Evolutionary conservation across 441 rosid genomes (phyloP).

Genomic region (Arabidopsis hybrid): DNA sequence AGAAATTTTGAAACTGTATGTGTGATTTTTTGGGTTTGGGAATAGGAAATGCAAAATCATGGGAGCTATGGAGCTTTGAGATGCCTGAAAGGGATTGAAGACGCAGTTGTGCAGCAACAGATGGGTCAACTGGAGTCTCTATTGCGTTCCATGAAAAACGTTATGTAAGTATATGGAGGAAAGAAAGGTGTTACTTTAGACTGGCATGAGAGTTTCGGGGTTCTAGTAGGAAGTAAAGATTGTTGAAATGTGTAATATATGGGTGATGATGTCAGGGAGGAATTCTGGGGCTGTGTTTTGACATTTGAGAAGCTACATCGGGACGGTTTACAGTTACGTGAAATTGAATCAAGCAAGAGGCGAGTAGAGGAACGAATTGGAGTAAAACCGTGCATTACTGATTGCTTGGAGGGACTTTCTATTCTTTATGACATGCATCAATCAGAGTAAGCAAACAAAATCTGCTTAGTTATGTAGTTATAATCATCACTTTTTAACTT

Average conservation of each 20-base stretch:
- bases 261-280: conserved; percentile 52
- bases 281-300: conserved; percentile 61
- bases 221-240: neutral
- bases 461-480: conserved; percentile 4
- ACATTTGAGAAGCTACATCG: conserved; percentile 62
- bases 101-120: conserved; percentile 64
- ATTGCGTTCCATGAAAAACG: conserved; percentile 59
- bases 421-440: conserved; percentile 71
- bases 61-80: conserved; percentile 63
- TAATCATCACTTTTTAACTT: neutral
- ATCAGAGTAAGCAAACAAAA: conserved; percentile 62
- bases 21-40: conserved; percentile 11
- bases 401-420: conserved; percentile 80
- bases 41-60: conserved; percentile 56
- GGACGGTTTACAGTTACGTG: conserved; percentile 62
- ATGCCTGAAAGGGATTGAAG: conserved; percentile 58
- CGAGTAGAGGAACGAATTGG: conserved; percentile 68
- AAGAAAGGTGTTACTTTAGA: neutral
- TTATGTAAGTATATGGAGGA: conserved; percentile 44
- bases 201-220: neutral
- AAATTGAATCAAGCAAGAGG: conserved; percentile 55
- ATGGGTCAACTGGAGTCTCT: conserved; percentile 58
- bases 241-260: neutral
- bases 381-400: conserved; percentile 64
- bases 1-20: conserved; percentile 2